phyloP scores from a whole-genome alignment of 2,329 filamentous ascomycete genomes.

The Fusarium burgessii region DNA sequence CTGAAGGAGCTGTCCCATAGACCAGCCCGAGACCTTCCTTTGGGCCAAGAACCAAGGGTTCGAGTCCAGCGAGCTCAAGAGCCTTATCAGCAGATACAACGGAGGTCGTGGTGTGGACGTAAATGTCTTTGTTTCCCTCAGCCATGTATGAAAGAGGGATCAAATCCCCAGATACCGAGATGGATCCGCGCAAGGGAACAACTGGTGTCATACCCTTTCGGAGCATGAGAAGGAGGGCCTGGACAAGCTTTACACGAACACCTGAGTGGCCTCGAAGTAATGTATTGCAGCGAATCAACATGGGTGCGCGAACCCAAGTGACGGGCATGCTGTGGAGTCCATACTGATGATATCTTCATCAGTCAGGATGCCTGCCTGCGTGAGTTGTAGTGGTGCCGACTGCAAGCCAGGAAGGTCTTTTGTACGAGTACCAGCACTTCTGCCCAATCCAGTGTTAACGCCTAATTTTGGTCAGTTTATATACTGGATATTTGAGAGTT shows the following conservation, averaged over 20 bases:
- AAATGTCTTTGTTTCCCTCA: not conserved
- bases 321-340: not conserved
- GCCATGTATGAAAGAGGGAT: not conserved
- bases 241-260: fast-evolving
- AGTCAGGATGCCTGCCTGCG: fast-evolving
- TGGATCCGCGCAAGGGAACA: not conserved
- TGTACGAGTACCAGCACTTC: not conserved
- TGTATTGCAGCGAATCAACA: not conserved
- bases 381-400: not conserved
- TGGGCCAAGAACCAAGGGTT: not conserved
- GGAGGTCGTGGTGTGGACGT: fast-evolving
- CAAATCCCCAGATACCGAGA: not conserved
- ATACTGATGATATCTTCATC: fast-evolving
- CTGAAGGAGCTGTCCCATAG: not conserved
- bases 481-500: no score
- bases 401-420: not conserved
- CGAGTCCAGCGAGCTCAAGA: fast-evolving
- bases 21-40: not conserved
- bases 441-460: not conserved
- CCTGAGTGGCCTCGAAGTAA: fast-evolving
- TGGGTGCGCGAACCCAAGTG: not conserved
- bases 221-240: fast-evolving
- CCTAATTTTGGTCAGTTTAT: not conserved
- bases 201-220: not conserved
- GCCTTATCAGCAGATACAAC: fast-evolving